Evolutionary conservation across 345 rosid genomes (phyloP).

Genomic region (Excoecaria agallocha): DNA sequence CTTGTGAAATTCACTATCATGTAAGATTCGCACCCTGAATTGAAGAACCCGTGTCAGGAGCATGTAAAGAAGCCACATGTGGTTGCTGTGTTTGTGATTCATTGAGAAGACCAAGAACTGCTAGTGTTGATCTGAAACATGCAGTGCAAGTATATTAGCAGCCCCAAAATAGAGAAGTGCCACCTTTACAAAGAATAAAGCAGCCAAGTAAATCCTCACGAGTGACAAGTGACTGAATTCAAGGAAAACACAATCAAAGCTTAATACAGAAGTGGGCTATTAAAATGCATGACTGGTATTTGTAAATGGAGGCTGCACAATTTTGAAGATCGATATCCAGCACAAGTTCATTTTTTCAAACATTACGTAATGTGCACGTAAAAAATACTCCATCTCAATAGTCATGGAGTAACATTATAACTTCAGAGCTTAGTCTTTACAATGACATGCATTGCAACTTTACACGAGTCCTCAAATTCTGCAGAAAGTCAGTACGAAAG

Average conservation of each 20-base stretch:
- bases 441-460: too few species aligned
- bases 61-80: conserved; percentile 43
- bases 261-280: too few species aligned
- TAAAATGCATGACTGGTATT: too few species aligned
- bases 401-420: too few species aligned
- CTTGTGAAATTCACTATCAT: conserved; percentile 21
- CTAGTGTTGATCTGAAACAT: conserved; percentile 62
- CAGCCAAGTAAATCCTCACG: neutral
- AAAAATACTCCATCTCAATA: too few species aligned
- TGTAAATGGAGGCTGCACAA: too few species aligned
- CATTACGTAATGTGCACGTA: neutral
- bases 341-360: too few species aligned
- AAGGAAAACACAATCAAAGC: neutral
- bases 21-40: conserved; percentile 54
- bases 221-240: neutral
- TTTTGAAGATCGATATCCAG: too few species aligned
- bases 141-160: neutral
- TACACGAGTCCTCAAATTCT: too few species aligned
- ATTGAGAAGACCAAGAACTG: conserved; percentile 65
- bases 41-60: conserved; percentile 58
- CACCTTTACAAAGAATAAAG: neutral
- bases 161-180: neutral
- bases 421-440: too few species aligned
- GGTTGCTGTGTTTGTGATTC: conserved; percentile 45
- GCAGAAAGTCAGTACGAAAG: too few species aligned